Evolutionary conservation across 2,329 filamentous ascomycete genomes (phyloP).

Genomic region (Pseudogymnoascus sp.): DNA sequence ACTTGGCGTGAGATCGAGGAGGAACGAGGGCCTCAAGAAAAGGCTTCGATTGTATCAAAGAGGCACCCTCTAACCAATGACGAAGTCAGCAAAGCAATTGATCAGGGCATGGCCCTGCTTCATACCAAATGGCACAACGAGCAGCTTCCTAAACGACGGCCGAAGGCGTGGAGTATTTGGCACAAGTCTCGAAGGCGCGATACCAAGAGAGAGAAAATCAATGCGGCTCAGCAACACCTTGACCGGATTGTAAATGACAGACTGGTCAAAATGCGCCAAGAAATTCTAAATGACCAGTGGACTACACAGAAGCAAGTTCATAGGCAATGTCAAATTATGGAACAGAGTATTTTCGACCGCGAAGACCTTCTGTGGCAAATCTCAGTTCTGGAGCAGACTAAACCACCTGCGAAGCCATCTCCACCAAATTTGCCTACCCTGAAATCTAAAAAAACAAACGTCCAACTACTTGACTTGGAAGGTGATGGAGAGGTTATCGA

Average conservation of each 20-base stretch:
- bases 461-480: constrained; percentile 3
- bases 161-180: constrained; percentile 58
- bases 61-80: constrained; percentile 34
- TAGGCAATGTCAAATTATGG: constrained; percentile 50
- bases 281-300: constrained; percentile 50
- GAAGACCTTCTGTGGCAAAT: constrained; percentile 47
- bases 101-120: constrained; percentile 45
- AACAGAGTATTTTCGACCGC: constrained; percentile 57
- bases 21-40: constrained; percentile 35
- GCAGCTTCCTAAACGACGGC: constrained; percentile 48
- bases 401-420: constrained; percentile 32
- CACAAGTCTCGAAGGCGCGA: constrained; percentile 40
- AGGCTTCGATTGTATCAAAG: constrained; percentile 24
- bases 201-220: constrained; percentile 36
- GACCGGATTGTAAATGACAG: constrained; percentile 38
- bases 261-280: constrained; percentile 46
- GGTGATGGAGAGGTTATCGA: constrained; percentile 23
- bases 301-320: constrained; percentile 44
- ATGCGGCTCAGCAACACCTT: constrained; percentile 36
- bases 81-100: constrained; percentile 46
- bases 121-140: constrained; percentile 49
- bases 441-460: not conserved
- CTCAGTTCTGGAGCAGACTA: constrained; percentile 37
- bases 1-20: constrained; percentile 56
- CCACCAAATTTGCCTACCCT: not conserved